Evolutionary conservation across 306 rosid species (phyloP).

Genomic region (Parietaria judaica): DNA sequence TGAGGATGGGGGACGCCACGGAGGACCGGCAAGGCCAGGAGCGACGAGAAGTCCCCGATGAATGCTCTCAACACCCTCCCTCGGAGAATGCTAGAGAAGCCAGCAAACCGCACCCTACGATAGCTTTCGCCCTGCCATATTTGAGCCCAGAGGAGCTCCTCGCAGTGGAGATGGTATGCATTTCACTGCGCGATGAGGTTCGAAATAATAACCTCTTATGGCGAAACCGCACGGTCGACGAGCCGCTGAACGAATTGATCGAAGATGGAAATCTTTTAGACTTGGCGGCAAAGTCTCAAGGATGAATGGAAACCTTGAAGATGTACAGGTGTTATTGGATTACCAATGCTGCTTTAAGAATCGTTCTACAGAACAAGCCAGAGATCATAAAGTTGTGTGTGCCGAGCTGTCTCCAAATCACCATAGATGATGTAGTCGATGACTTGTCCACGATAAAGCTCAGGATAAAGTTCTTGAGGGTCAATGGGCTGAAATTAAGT

Average conservation of each 20-base stretch:
- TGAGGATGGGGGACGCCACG: too few relatives aligned
- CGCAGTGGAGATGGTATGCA: conserved; percentile 47
- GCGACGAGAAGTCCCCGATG: too few relatives aligned
- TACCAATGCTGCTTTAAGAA: conserved; percentile 47
- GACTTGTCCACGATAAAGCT: too few relatives aligned
- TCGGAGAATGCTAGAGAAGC: too few relatives aligned
- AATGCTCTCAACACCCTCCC: too few relatives aligned
- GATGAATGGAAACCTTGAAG: conserved; percentile 45
- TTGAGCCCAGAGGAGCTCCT: conserved; percentile 57
- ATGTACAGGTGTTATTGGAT: conserved; percentile 38
- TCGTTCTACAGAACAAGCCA: conserved; percentile 44
- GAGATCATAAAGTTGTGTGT: conserved; percentile 42
- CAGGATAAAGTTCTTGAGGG: too few relatives aligned
- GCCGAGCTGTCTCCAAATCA: too few relatives aligned
- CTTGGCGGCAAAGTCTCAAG: conserved; percentile 58
- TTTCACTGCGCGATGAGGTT: conserved; percentile 34
- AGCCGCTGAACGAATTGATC: conserved; percentile 34
- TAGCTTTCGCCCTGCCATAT: conserved; percentile 41
- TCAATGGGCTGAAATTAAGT: too few relatives aligned
- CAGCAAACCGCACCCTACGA: conserved; percentile 53
- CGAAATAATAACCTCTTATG: conserved; percentile 45
- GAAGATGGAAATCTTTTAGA: conserved; percentile 41
- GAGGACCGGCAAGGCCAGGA: too few relatives aligned
- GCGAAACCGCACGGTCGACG: conserved; percentile 41
- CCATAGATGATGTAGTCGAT: too few relatives aligned